Base-by-base conservation (phyloP, 78 protist species). In the Cyanophora paradoxa region DNA sequence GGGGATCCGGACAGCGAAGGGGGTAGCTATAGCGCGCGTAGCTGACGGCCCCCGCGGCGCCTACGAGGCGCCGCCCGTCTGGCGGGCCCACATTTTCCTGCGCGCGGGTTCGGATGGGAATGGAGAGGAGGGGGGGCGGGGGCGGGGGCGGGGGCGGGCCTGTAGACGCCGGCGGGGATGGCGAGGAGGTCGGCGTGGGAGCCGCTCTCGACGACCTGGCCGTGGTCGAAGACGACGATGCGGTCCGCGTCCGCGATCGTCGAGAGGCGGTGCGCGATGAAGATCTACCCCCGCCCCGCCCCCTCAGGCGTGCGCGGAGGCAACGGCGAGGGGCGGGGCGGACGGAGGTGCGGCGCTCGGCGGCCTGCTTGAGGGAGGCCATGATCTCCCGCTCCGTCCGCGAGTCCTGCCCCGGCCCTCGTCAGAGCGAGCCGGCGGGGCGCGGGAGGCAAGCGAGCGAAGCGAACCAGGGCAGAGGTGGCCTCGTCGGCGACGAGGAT, bases 201-300 rank as follows among this genome's bases (percentile, higher is more conserved):
- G 37, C 97, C 97, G 14, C 81, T 33, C 58, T 93, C 97, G n/a
- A 78, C 64, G 13, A 92, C 42, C 28, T 62, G 31, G 50, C 96
- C 96, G 1, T 67, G 14, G 11, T 11, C 19, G 37, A 63, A 39
- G 20, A 63, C 67, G 22, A 36, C 46, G 46, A 61, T 57, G 40
- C 31, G 31, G 70, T 92, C 94, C 0, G 90, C 86, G 59, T 91
- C 83, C 6, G 48, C 81, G 31, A 91, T 67, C 24, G 94, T 86
- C 14, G 78, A 44, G 22, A 93, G 83, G 42, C 93, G 31, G 64
- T 93, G 97, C 16, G 97, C 95, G 36, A 93, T n/a, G n/a, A n/a
- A n/a, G n/a, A n/a, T n/a, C n/a, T n/a, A n/a, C n/a, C n/a, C n/a
- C n/a, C n/a, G n/a, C 78, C 74, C 81, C 67, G 13, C 91, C 24